Evolutionary conservation across 257 asterid genomes (phyloP), one percentile per base, ranked within the genome.

Genomic region (Przewalskia tangutica): DNA sequence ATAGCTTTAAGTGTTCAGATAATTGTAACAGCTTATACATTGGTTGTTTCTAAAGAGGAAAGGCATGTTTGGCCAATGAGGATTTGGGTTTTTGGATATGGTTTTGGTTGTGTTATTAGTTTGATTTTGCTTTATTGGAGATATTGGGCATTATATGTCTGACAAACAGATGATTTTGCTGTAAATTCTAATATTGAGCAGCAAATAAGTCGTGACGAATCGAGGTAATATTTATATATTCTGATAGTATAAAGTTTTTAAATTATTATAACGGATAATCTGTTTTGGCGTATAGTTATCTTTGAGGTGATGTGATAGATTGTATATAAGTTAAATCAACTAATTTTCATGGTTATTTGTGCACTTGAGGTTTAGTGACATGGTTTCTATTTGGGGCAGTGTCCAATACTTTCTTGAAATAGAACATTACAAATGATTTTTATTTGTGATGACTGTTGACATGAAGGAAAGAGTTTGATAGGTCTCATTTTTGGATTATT

Each of bases 51-150:
- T 59, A 86, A 83, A 83, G 86, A 23, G 64, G 99, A 95, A 83
- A 92, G 86, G 13, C 98, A 98, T 6, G 90, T 93, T 83, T 95
- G 98, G 98, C 99, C 97, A 13, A 94, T 95, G 97, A 88, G 98
- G 83, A 71, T 94, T 20, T 95, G 98, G 99, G 91, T 89, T 20
- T 73, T 87, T 5, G 98, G 97, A 13, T 95, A 95, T 85, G 96
- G 88, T 82, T 85, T 91, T 12, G 98, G 93, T 1, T 95, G 98
- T 73, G 80, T 88, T 3, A 84, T 95, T 4, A 88, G 95, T 81
- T 86, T 95, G 50, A 7, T 85, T 77, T 83, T 88, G 0, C 94
- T 94, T 27, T 53, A 48, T 32, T 89, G 90, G 87, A 89, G 98
- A 32, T 94, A 90, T 55, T 87, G 86, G 17, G 40, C 86, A 36